Base-by-base conservation (phyloP, 2,329 filamentous ascomycete genomes). In the Knufia petricola region DNA sequence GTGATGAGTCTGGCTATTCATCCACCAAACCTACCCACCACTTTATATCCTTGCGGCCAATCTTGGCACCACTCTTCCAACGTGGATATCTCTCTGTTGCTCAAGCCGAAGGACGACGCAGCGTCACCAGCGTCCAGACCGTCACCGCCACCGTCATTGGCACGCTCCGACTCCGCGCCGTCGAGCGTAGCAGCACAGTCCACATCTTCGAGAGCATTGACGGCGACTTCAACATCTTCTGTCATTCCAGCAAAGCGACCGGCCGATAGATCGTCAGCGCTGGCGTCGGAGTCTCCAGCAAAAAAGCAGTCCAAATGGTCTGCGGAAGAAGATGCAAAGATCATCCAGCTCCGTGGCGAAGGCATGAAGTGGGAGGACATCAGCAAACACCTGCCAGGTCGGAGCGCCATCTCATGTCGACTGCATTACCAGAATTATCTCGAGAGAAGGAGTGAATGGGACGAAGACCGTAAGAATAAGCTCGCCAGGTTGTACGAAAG, bases 341-440 rank as follows among this genome's bases (percentile, higher is more conserved):
- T 95, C 59, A 95, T 95, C 60, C 86, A 94, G 65, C 77, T 96
- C 53, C 81, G 90, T 50, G 87, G 87, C 31, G 82, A 82, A 59
- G 86, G 87, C 7, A 95, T 95, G 87, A 96, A 96, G 64, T 96
- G 90, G 92, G 90, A 96, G 63, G 90, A 96, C 66, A 95, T 96
- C 60, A 94, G 87, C 53, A 94, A 90, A 70, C 79, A 84, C 48
- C 72, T 96, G 43, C 89, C 88, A 2, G 90, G 90, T 53, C 80
- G 92, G 59, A 95, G 88, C 67, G 84, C 88, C 50, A 95, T 95
- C 61, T 94, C 88, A 59, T 96, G 90, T 66, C 82, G 90, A 37
- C 75, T 96, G 45, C 88, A 95, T 63, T 96, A 95, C 66, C 90
- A 96, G 61, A 98, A 98, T 65, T 96, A 96, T 64, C 78, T 95